Percentiles rank a stretch among this genome's conserved stretches.
These are phyloP conservation scores for Phanerochaete sordida DNA, from an alignment of 768 basidiomycete genomes.

Conservation along the genomic window DNA sequence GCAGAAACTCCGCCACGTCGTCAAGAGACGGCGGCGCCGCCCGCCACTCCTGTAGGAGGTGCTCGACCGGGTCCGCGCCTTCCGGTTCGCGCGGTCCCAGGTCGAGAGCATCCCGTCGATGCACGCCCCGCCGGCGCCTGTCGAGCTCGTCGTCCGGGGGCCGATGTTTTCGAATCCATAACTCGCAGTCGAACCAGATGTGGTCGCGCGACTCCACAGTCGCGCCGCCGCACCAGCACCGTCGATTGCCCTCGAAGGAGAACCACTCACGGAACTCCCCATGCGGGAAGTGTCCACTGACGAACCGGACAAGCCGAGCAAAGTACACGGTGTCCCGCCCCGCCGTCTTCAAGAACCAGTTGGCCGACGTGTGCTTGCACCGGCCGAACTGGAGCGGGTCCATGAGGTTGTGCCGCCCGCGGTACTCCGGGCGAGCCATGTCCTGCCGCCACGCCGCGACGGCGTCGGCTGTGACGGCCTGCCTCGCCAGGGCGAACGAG, in stretches of 20 bases:
- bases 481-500: conserved; percentile 7
- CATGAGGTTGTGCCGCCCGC: neutral
- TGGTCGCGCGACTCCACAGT: conserved; percentile 2
- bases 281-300: conserved; percentile 10
- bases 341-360: conserved; percentile 4
- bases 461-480: neutral
- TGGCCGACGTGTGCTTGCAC: conserved; percentile 7
- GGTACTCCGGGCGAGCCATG: neutral
- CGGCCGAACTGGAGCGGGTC: neutral
- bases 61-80: neutral
- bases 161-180: conserved; percentile 5
- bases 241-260: neutral
- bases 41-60: neutral
- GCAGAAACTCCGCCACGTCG: neutral
- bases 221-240: conserved; percentile 2
- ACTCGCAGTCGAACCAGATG: conserved; percentile 11
- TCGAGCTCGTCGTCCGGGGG: neutral
- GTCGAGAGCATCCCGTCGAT: neutral
- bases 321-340: neutral
- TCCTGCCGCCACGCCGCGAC: neutral
- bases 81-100: neutral
- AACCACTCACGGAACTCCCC: conserved; percentile 4
- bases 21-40: neutral
- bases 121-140: neutral
- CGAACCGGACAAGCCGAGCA: conserved; percentile 2